Evolutionary conservation across 331 rosid species (phyloP).

Genomic region (Arachis monticola): DNA sequence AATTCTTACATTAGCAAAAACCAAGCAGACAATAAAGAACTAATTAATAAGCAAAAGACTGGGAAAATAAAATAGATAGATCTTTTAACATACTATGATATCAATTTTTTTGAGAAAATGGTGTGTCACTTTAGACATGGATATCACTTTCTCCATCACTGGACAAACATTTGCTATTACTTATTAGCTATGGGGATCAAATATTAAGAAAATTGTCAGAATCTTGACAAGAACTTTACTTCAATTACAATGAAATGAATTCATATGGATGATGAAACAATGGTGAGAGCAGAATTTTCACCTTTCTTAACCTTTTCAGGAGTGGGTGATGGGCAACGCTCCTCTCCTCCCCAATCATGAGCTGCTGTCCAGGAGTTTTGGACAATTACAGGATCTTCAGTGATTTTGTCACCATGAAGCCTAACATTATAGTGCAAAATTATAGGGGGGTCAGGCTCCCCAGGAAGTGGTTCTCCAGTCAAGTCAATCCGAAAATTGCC

Average conservation of each 20-base stretch:
- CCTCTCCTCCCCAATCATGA: constrained; percentile 98
- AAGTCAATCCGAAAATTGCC: constrained; percentile 87
- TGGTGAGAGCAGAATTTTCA: constrained; percentile 35
- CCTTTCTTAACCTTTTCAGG: constrained; percentile 80
- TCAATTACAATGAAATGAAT: constrained; percentile 16
- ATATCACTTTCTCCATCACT: background rate
- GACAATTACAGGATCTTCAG: constrained; percentile 96
- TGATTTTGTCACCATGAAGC: constrained; percentile 93
- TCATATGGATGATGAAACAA: constrained; percentile 30
- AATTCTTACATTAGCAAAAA: constrained; percentile 31
- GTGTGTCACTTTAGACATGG: constrained; percentile 16
- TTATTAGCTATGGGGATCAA: constrained; percentile 26
- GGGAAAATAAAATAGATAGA: background rate
- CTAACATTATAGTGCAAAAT: constrained; percentile 96
- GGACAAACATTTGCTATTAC: constrained; percentile 27
- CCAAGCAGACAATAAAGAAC: constrained; percentile 15
- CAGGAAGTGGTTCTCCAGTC: constrained; percentile 94
- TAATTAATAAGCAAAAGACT: background rate
- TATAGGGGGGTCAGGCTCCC: constrained; percentile 95
- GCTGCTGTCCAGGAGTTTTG: constrained; percentile 95
- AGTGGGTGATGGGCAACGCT: constrained; percentile 90
- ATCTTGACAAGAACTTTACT: constrained; percentile 7
- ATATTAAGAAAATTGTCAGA: constrained; percentile 16
- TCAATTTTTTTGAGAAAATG: background rate
- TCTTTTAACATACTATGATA: constrained; percentile 12